These are phyloP conservation scores for Lipomyces yamadae DNA, from an alignment of 805 yeast genomes.

Conservation along the genomic window DNA sequence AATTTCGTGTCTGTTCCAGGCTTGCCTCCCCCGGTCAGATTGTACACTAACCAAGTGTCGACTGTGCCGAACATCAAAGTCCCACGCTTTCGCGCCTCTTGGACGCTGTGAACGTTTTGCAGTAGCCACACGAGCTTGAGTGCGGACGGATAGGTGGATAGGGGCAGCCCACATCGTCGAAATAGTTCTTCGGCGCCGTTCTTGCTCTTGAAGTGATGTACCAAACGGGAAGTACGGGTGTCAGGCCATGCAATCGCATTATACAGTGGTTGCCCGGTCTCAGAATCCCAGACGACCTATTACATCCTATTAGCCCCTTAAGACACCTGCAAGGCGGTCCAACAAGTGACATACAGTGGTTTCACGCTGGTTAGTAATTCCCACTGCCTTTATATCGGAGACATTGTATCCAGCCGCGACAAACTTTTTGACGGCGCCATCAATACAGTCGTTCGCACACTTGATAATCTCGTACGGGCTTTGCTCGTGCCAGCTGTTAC, in stretches of 20 bases:
- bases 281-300: constrained; percentile 71
- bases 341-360: constrained; percentile 59
- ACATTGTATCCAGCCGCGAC: constrained; percentile 42
- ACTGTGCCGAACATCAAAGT: constrained; percentile 91
- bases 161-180: constrained; percentile 78
- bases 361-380: constrained; percentile 95
- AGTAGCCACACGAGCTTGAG: constrained; percentile 88
- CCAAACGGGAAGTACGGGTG: constrained; percentile 78
- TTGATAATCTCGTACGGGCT: constrained; percentile 82
- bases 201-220: constrained; percentile 61
- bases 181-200: constrained; percentile 63
- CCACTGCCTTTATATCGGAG: constrained; percentile 69
- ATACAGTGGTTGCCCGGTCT: constrained; percentile 79
- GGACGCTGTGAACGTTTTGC: constrained; percentile 72
- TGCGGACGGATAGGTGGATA: constrained; percentile 90
- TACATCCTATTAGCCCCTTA: neutral
- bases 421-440: constrained; percentile 45
- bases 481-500: constrained; percentile 82
- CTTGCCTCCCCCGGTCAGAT: constrained; percentile 63
- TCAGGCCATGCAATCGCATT: constrained; percentile 97
- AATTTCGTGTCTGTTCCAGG: constrained; percentile 56
- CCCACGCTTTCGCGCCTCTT: constrained; percentile 71
- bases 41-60: constrained; percentile 91
- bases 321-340: neutral
- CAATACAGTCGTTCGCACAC: constrained; percentile 77